Conservation (phyloP, 305 asterid species). For the Fraxinus angustifolia region DNA sequence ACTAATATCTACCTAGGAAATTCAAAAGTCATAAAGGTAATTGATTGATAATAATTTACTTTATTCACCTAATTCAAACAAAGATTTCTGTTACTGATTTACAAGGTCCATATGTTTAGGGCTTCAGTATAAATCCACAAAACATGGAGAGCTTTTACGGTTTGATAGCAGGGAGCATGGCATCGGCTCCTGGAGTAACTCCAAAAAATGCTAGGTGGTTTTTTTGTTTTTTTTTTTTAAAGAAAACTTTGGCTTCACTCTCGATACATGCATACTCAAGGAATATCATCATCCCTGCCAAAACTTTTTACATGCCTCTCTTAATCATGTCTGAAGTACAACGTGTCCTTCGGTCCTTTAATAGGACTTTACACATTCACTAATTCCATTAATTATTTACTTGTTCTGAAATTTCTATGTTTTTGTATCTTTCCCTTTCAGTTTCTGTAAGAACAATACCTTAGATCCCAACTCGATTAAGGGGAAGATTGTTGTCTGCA, state of each 20-base stretch:
- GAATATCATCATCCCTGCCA: background rate
- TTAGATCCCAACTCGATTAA: constrained; percentile 43
- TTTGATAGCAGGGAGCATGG: constrained; percentile 43
- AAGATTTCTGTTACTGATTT: constrained; percentile 18
- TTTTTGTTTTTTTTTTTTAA: background rate
- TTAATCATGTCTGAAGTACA: background rate
- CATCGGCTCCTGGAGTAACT: constrained; percentile 48
- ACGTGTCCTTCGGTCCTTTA: background rate
- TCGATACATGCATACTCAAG: background rate
- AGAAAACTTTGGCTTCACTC: background rate
- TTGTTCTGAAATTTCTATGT: constrained; percentile 12
- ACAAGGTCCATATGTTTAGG: constrained; percentile 31
- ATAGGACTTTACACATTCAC: background rate
- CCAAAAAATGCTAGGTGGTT: constrained; percentile 35
- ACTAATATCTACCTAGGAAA: constrained; percentile 43
- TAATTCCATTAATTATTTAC: background rate
- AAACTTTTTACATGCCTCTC: background rate
- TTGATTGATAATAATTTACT: constrained; percentile 9
- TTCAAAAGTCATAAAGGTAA: constrained; percentile 39
- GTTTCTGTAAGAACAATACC: constrained; percentile 48
- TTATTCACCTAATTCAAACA: background rate
- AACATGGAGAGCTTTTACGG: constrained; percentile 32
- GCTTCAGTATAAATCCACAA: constrained; percentile 46
- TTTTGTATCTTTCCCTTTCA: constrained; percentile 18
- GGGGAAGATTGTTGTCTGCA: constrained; percentile 56